Conservation (phyloP, 768 basidiomycete species). For the Ephemerocybe angulata region DNA sequence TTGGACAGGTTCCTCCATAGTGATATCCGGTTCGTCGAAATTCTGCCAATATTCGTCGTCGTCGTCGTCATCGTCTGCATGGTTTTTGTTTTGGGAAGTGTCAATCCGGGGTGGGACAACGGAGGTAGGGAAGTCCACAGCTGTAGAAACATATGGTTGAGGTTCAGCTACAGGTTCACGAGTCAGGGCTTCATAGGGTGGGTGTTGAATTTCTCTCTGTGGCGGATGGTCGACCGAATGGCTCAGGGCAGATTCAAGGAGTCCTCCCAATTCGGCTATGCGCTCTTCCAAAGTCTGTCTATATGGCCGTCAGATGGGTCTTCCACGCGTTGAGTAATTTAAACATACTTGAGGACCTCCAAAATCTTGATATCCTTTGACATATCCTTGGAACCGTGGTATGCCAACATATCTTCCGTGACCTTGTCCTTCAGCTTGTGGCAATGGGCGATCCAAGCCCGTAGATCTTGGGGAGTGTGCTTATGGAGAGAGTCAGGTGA, state of each 20-base stretch:
- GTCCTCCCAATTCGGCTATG: slow-evolving; percentile 3
- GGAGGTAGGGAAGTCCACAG: too few relatives aligned
- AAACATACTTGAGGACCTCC: neutral
- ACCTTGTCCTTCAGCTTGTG: neutral
- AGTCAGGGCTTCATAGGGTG: too few relatives aligned
- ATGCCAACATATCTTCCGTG: slow-evolving; percentile 6
- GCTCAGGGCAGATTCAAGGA: neutral
- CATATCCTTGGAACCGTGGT: neutral
- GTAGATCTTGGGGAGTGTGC: neutral
- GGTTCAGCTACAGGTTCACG: too few relatives aligned
- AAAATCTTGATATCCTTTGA: slow-evolving; percentile 3
- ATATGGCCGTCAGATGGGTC: neutral
- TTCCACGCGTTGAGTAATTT: neutral
- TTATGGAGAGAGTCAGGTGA: too few relatives aligned
- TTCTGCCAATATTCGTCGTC: slow-evolving; percentile 50
- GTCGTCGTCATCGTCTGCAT: slow-evolving; percentile 22
- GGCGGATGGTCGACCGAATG: neutral
- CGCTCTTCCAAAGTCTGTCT: slow-evolving; percentile 9
- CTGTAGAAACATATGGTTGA: too few relatives aligned
- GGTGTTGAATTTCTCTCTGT: neutral
- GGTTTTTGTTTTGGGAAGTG: neutral
- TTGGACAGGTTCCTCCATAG: slow-evolving; percentile 26
- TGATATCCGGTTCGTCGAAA: slow-evolving; percentile 34
- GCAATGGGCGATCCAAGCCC: neutral
- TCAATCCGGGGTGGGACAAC: neutral